Evolutionary conservation across 169 alveolate genomes (phyloP).

Genomic region (Eimeria acervulina): DNA sequence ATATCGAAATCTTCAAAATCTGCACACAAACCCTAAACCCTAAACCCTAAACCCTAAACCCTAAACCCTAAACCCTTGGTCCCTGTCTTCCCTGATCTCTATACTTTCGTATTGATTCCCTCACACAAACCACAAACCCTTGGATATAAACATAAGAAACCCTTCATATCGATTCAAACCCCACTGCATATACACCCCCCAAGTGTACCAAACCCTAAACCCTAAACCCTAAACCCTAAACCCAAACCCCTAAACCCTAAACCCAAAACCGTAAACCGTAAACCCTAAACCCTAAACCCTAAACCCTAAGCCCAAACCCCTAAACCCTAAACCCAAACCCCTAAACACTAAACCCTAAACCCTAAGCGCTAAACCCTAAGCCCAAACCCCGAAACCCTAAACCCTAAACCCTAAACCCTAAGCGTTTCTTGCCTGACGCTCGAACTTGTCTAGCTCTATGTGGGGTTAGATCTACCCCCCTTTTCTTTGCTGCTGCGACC

Average conservation of each 20-base stretch:
- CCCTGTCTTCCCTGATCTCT: too few species aligned
- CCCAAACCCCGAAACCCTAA: not conserved
- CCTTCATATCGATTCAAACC: not conserved
- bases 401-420: constrained; percentile 44
- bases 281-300: constrained; percentile 13
- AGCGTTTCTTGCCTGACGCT: not conserved
- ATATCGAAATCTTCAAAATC: constrained; percentile 48
- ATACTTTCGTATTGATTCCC: too few species aligned
- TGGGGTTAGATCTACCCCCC: constrained; percentile 52
- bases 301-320: not conserved
- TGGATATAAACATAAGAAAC: too few species aligned
- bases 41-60: constrained; percentile 35
- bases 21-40: constrained; percentile 21
- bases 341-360: constrained; percentile 6
- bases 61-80: not conserved
- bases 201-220: too few species aligned
- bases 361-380: constrained; percentile 1
- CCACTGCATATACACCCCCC: not conserved
- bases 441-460: constrained; percentile 55
- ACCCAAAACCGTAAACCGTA: not conserved
- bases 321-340: too few species aligned
- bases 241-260: not conserved
- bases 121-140: too few species aligned
- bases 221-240: too few species aligned
- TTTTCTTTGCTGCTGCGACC: constrained; percentile 13